phyloP scores from a whole-genome alignment of 495 filamentous ascomycete species.

The Staphylotrichum longicolle region DNA sequence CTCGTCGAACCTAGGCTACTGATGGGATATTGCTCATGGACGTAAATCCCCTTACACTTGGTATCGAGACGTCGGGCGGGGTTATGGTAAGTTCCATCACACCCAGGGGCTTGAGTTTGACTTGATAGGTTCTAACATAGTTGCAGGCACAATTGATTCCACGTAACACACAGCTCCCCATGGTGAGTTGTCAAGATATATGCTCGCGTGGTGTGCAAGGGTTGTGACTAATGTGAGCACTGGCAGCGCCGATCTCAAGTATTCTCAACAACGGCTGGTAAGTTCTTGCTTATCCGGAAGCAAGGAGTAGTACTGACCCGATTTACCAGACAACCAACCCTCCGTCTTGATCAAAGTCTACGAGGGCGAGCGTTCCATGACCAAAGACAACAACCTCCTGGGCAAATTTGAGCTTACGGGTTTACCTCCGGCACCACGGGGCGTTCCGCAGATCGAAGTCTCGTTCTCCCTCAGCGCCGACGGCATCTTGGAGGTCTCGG shows the following conservation, averaged over 20 bases:
- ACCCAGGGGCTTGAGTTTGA: background rate
- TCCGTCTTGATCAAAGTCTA: slow-evolving; percentile 89
- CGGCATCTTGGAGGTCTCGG: slow-evolving; percentile 89
- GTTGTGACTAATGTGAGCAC: background rate
- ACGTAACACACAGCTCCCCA: slow-evolving; percentile 85
- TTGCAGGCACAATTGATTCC: slow-evolving; percentile 76
- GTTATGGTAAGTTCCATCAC: slow-evolving; percentile 55
- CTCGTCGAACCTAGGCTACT: slow-evolving; percentile 68
- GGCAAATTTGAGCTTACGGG: slow-evolving; percentile 93
- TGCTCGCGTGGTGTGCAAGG: too few relatives aligned
- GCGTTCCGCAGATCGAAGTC: slow-evolving; percentile 92
- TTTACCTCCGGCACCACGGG: slow-evolving; percentile 85
- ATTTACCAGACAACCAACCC: slow-evolving; percentile 75
- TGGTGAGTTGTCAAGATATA: slow-evolving; percentile 31
- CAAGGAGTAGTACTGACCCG: background rate
- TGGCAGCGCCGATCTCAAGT: slow-evolving; percentile 74
- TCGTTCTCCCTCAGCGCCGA: slow-evolving; percentile 93
- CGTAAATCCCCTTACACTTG: slow-evolving; percentile 90
- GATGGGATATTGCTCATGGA: slow-evolving; percentile 80
- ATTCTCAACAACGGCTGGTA: slow-evolving; percentile 78
- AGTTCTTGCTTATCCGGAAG: background rate
- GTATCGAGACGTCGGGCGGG: slow-evolving; percentile 94
- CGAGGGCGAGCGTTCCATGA: slow-evolving; percentile 89
- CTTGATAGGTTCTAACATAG: background rate
- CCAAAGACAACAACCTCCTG: slow-evolving; percentile 87